phyloP scores from a whole-genome alignment of 2,329 filamentous ascomycete genomes.

The Colletotrichum kahawae region DNA sequence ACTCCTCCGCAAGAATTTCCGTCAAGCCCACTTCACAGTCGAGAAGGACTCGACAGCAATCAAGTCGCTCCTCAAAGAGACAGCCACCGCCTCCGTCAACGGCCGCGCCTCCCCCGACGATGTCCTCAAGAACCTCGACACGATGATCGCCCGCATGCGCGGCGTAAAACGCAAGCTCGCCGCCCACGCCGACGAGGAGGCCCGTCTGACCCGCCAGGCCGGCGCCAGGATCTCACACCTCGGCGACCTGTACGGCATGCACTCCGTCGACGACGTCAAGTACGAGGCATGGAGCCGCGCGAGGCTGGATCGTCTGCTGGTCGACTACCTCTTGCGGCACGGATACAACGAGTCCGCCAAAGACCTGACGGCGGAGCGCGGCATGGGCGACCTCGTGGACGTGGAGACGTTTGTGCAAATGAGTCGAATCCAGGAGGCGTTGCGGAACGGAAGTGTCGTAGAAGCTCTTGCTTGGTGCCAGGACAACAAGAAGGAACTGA shows the following conservation, averaged over 20 bases:
- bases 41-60: conserved; percentile 73
- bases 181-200: conserved; percentile 79
- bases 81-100: conserved; percentile 70
- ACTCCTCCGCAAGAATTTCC: conserved; percentile 92
- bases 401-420: conserved; percentile 86
- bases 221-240: conserved; percentile 81
- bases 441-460: conserved; percentile 72
- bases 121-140: conserved; percentile 81
- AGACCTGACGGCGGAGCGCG: conserved; percentile 75
- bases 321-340: conserved; percentile 89
- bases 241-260: conserved; percentile 78
- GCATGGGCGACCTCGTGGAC: conserved; percentile 83
- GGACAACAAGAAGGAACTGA: conserved; percentile 91
- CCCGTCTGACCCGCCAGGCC: conserved; percentile 74
- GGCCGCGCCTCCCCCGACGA: conserved; percentile 68
- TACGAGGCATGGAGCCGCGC: conserved; percentile 90
- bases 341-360: conserved; percentile 82
- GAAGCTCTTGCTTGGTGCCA: conserved; percentile 89
- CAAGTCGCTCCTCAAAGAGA: conserved; percentile 65
- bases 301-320: conserved; percentile 81
- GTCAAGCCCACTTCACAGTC: conserved; percentile 77
- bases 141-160: conserved; percentile 84
- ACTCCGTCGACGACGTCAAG: conserved; percentile 85
- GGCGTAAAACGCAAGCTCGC: conserved; percentile 88
- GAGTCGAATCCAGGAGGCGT: conserved; percentile 75